phyloP scores from a whole-genome alignment of 1,284 basidiomycete species.

The Paramarasmius palmivorus region DNA sequence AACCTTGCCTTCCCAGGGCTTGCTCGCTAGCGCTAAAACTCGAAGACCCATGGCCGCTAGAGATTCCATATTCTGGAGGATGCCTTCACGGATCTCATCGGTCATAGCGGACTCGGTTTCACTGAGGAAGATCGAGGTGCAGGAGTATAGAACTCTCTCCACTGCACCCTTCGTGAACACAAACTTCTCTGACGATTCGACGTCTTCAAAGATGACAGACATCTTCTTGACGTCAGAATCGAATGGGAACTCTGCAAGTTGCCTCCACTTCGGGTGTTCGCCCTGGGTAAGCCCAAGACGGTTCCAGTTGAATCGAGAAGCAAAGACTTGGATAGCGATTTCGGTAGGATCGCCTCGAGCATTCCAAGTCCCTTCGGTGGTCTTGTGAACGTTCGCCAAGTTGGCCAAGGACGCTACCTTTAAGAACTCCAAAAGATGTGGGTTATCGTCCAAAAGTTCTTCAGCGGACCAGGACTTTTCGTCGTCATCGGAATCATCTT shows the following conservation, averaged over 20 bases:
- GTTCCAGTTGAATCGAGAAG: constrained; percentile 43
- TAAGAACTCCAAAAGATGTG: background rate
- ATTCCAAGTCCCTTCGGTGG: constrained; percentile 46
- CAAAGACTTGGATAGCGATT: constrained; percentile 66
- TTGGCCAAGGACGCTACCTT: background rate
- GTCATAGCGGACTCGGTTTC: background rate
- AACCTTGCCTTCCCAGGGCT: constrained; percentile 11
- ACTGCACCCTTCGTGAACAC: constrained; percentile 61
- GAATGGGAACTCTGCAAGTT: constrained; percentile 50
- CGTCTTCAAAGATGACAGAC: constrained; percentile 38
- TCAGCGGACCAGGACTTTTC: constrained; percentile 5
- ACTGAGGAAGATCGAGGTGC: constrained; percentile 26
- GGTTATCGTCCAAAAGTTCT: background rate
- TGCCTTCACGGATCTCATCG: constrained; percentile 36
- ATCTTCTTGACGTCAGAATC: constrained; percentile 65
- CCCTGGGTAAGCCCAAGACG: constrained; percentile 22
- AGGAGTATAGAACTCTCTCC: constrained; percentile 58
- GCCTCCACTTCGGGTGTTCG: background rate
- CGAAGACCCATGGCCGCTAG: constrained; percentile 60
- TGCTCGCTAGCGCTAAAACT: constrained; percentile 35
- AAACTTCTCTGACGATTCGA: constrained; percentile 20
- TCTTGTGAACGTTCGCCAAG: background rate
- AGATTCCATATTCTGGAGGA: constrained; percentile 50
- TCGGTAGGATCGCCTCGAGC: constrained; percentile 73
- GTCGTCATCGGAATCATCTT: background rate